A percentile compares a stretch with the other conserved stretches of the same genome.
Evolutionary conservation across 495 filamentous ascomycete genomes (phyloP).

Genomic region (Achaetomiella virescens): DNA sequence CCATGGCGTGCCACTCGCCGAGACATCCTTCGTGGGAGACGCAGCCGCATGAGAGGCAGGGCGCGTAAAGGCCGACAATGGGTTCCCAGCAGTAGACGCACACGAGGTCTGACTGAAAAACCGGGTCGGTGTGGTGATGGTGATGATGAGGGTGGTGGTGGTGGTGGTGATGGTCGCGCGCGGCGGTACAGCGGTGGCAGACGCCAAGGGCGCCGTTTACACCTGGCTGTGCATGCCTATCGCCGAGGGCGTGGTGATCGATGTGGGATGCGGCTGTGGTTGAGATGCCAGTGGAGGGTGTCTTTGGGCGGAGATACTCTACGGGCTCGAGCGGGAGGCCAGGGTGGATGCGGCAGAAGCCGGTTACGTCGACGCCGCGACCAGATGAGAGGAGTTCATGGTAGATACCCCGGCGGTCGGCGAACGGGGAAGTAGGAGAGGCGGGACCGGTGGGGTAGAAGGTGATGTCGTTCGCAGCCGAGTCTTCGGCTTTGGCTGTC

Average conservation of each 20-base stretch:
- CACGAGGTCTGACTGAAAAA: slow-evolving; percentile 46
- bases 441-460: slow-evolving; percentile 23
- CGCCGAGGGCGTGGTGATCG: slow-evolving; percentile 27
- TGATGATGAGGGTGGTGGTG: too few relatives aligned
- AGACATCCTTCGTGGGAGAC: slow-evolving; percentile 50
- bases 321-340: slow-evolving; percentile 49
- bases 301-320: slow-evolving; percentile 27
- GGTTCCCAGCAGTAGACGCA: slow-evolving; percentile 57
- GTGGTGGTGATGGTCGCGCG: not conserved
- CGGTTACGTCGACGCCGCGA: slow-evolving; percentile 52
- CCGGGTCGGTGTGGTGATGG: slow-evolving; percentile 32
- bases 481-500: slow-evolving; percentile 27
- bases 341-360: slow-evolving; percentile 50
- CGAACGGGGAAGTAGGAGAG: slow-evolving; percentile 41
- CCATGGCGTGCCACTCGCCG: slow-evolving; percentile 44
- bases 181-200: slow-evolving; percentile 42
- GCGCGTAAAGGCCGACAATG: slow-evolving; percentile 49
- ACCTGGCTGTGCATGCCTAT: not conserved
- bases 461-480: slow-evolving; percentile 19
- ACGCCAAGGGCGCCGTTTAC: slow-evolving; percentile 44
- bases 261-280: not conserved
- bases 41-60: slow-evolving; percentile 58
- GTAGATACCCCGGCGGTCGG: slow-evolving; percentile 40
- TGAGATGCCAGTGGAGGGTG: not conserved
- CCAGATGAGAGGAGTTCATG: slow-evolving; percentile 34